Base-by-base conservation (phyloP, 345 rosid genomes). In the Citrus medica region DNA sequence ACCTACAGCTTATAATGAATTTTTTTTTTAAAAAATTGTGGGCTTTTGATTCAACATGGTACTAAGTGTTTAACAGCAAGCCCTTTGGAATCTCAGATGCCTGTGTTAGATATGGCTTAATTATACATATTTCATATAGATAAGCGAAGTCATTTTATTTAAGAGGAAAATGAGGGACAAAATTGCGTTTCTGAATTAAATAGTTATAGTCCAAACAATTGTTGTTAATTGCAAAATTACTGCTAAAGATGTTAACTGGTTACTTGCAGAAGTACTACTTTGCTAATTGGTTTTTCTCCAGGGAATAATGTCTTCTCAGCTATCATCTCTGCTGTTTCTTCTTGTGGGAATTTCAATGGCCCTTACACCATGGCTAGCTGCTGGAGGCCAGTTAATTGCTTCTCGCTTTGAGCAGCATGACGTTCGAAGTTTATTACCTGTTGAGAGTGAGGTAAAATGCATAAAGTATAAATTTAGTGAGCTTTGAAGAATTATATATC, bases 291-390 rank as follows among this genome's bases (percentile, higher is more conserved):
- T 79, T 70, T 46, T 71, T 83, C 73, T 87, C 59, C 95, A 95
- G 99, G 97, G 94, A 84, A 95, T 95, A 87, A 88, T 95, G 97
- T 90, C 99, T 85, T 84, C 96, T 79, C 97, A 92, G 83, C 80
- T 92, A 40, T 95, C 99, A 32, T 95, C 99, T 77, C 87, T 95
- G 82, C 84, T 95, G 78, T 95, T 95, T 85, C 99, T 95, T 84
- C 90, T 93, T 69, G 99, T 95, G 85, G 99, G 99, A 74, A 84
- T 95, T 73, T 93, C 99, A 79, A 95, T 95, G 99, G 99, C 99
- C 82, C 71, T 95, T 73, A 95, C 99, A 40, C 99, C 99, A 42
- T 95, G 94, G 94, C 87, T 95, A 73, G 99, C 99, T 82, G 98
- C 99, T 87, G 99, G 99, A 72, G 98, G 99, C 77, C 99, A 95